Percentiles rank a stretch among this genome's conserved stretches.
Conservation (phyloP, 2,329 filamentous ascomycete species). For the Colletotrichum sp. region DNA sequence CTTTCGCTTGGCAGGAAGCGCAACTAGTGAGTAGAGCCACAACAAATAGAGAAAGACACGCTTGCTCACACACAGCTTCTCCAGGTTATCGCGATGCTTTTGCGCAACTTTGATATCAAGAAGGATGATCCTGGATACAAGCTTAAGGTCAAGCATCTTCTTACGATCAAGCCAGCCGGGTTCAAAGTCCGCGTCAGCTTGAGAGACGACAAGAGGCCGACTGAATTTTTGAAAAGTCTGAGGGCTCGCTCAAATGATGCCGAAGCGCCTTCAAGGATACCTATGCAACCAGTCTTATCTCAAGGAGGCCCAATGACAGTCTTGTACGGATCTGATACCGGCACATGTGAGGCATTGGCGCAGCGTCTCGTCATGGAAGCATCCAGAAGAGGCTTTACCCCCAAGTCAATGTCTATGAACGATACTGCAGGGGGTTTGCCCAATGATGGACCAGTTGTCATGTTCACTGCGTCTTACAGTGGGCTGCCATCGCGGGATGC, state of each 20-base stretch:
- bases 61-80: background rate
- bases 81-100: constrained; percentile 49
- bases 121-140: constrained; percentile 64
- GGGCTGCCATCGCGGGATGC: constrained; percentile 75
- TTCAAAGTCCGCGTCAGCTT: constrained; percentile 39
- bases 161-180: constrained; percentile 62
- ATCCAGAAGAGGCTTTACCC: constrained; percentile 56
- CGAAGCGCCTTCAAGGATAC: background rate
- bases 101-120: constrained; percentile 72
- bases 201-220: constrained; percentile 38
- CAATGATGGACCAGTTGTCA: constrained; percentile 59
- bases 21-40: constrained; percentile 34
- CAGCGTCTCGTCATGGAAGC: constrained; percentile 63
- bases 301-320: constrained; percentile 53
- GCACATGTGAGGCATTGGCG: constrained; percentile 71
- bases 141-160: constrained; percentile 54
- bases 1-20: constrained; percentile 60
- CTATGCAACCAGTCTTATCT: accelerated
- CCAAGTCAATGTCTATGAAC: constrained; percentile 57
- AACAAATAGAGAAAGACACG: background rate
- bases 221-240: background rate
- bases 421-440: constrained; percentile 60
- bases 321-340: constrained; percentile 71
- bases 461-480: constrained; percentile 73
- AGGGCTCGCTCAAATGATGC: background rate